Evolutionary conservation across 1,284 basidiomycete genomes (phyloP).

Genomic region (Earliella scabrosa): DNA sequence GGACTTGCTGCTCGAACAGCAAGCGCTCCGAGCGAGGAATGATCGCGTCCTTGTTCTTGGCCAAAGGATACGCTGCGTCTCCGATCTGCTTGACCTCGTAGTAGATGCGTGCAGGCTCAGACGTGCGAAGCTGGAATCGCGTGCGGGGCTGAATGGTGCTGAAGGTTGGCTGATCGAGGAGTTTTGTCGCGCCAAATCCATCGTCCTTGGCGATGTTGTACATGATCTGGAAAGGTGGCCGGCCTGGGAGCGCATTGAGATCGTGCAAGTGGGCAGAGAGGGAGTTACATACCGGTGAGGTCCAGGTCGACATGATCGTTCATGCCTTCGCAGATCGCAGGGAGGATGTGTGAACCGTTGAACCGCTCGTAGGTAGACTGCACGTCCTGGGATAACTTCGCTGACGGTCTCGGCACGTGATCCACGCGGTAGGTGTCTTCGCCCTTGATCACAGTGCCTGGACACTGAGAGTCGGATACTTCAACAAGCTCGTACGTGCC

Average conservation of each 20-base stretch:
- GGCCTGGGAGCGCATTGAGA: constrained; percentile 49
- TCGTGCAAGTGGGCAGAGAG: neutral
- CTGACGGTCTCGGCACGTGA: constrained; percentile 77
- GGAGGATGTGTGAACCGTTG: constrained; percentile 73
- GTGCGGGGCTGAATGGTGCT: constrained; percentile 86
- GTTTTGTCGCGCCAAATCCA: constrained; percentile 61
- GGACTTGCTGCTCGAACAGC: constrained; percentile 85
- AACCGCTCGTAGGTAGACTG: constrained; percentile 57
- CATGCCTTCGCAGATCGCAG: constrained; percentile 81
- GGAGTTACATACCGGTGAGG: constrained; percentile 58
- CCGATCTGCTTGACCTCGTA: constrained; percentile 91
- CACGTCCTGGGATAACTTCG: constrained; percentile 59
- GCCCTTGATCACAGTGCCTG: constrained; percentile 67
- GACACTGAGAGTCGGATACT: constrained; percentile 84
- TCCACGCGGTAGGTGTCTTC: constrained; percentile 74
- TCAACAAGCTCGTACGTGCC: constrained; percentile 81
- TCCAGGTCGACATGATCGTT: constrained; percentile 82
- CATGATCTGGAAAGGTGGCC: constrained; percentile 86
- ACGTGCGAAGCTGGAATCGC: constrained; percentile 84
- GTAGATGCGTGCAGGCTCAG: constrained; percentile 79
- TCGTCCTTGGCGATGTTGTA: constrained; percentile 74
- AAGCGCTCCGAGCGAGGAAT: constrained; percentile 68
- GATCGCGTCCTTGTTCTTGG: constrained; percentile 59
- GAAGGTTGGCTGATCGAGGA: constrained; percentile 76
- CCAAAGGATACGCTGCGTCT: constrained; percentile 85